Percentiles rank a stretch among this genome's conserved stretches.
These are phyloP conservation scores for Thermoascus crustaceus DNA, from an alignment of 2,329 filamentous ascomycete genomes.

Conservation along the genomic window DNA sequence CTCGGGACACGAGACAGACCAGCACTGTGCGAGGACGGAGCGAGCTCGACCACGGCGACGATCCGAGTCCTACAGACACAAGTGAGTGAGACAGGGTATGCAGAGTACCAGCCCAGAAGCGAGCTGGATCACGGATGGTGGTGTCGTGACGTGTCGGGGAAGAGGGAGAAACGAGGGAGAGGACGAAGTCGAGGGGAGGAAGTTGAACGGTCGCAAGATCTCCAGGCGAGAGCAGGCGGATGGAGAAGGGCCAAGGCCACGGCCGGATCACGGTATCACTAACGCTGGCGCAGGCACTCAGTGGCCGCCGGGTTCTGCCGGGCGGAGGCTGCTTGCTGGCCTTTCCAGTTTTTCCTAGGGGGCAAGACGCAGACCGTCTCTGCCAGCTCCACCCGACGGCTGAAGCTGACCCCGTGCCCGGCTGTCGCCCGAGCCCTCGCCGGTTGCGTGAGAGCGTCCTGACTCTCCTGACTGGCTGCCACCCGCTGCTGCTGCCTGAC, in stretches of 20 bases:
- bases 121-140: background rate
- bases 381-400: background rate
- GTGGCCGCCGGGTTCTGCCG: conserved; percentile 4
- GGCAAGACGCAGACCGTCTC: background rate
- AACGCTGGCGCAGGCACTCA: background rate
- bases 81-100: background rate
- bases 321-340: background rate
- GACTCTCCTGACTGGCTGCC: too few relatives aligned
- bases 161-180: background rate
- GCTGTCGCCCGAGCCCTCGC: background rate
- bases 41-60: conserved; percentile 19
- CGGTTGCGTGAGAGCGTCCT: too few relatives aligned
- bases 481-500: background rate
- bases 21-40: conserved; percentile 26
- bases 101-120: background rate
- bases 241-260: background rate
- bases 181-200: conserved; percentile 1
- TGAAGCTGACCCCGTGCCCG: background rate
- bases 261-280: conserved; percentile 1
- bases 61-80: too few relatives aligned
- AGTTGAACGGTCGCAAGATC: conserved; percentile 1
- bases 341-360: too few relatives aligned
- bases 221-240: background rate
- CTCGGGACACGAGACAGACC: conserved; percentile 24
- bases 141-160: background rate